Conservation (phyloP, 176 grass and related monocot species). For the Musa acuminata region DNA sequence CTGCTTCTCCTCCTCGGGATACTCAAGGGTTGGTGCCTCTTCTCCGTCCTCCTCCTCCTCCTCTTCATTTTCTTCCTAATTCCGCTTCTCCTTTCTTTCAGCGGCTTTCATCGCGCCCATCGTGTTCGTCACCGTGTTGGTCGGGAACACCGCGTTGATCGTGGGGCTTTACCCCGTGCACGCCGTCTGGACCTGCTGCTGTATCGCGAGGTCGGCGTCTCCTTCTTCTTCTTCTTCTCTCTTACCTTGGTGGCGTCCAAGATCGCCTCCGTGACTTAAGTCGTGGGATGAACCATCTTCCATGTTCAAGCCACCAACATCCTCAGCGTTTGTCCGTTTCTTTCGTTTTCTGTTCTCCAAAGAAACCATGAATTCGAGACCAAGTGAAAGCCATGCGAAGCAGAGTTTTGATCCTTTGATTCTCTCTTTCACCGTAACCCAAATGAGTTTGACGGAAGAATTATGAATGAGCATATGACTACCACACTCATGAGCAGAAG, state of each 20-base stretch:
- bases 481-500: no score
- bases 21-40: not conserved
- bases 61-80: not conserved
- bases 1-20: conserved; percentile 16
- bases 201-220: not conserved
- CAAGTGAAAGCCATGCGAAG: no score
- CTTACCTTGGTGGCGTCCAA: no score
- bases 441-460: no score
- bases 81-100: not conserved
- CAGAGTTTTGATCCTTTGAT: no score
- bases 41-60: not conserved
- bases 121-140: conserved; percentile 11
- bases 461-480: no score
- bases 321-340: not conserved
- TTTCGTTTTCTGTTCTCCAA: no score
- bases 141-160: conserved; percentile 7
- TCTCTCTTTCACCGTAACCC: no score
- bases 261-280: no score
- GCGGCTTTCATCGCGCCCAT: conserved; percentile 6
- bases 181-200: conserved; percentile 18
- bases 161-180: conserved; percentile 12
- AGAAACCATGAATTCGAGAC: no score
- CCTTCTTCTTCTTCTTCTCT: not conserved
- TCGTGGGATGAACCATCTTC: no score
- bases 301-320: no score